Evolutionary conservation across 305 asterid genomes (phyloP), one percentile per base, ranked within the genome.

Genomic region (Fraxinus floribunda): DNA sequence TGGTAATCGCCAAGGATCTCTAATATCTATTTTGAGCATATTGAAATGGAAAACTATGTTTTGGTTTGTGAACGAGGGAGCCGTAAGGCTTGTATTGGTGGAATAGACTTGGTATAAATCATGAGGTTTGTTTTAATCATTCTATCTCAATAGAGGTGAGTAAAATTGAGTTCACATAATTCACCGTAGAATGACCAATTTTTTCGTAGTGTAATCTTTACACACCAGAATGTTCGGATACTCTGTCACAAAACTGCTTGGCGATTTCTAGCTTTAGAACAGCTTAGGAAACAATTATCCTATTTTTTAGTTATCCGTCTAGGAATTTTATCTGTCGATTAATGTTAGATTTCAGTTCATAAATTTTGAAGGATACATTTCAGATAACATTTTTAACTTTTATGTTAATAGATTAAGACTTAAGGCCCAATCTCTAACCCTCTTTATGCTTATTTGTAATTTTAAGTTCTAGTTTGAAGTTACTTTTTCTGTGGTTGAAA

Each of bases 401-500:
- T 49, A 29, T 74, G 20, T 79, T 18, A 57, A 77, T 80, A 75
- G 79, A 49, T 49, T 71, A 46, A 79, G 91, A 84, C 85, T 15
- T 71, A 39, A 79, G 91, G 84, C 85, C 80, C 83, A 52, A 68
- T 83, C 87, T 82, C 49, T 88, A 76, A 77, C 80, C 84, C 82
- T 87, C 66, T 85, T 85, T 75, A 72, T 49, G 39, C 36, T 80
- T 52, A 20, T 24, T 80, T 84, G 52, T 81, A 81, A 70, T 87
- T 79, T 70, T 44, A 82, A 84, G 85, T 85, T 84, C 78, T 78
- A 78, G 81, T 62, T 81, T 82, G 87, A 86, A 86, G 88, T 89
- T 90, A 86, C 86, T 87, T 86, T 32, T 87, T 82, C 88, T 86
- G 80, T 91, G 89, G 89, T 90, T 90, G 92, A 88, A 90, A 84